Conservation (phyloP, 495 filamentous ascomycete species). For the Aeminium ludgeri region DNA sequence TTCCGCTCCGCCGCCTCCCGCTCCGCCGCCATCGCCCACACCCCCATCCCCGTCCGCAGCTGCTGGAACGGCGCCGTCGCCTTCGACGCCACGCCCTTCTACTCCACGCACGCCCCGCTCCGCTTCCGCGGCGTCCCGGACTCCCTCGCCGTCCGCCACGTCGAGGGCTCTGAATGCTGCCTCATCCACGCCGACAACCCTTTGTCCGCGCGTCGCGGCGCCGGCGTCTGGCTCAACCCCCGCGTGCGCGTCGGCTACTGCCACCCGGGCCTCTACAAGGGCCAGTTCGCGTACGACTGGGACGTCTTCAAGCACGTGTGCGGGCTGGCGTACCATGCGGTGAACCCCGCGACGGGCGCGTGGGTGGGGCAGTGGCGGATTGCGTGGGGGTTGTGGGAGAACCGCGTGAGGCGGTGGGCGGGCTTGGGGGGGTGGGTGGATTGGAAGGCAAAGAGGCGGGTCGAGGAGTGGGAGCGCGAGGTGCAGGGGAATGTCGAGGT, state of each 20-base stretch:
- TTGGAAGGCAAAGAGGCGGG: background rate
- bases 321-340: conserved; percentile 1
- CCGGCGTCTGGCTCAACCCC: conserved; percentile 18
- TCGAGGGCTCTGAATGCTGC: conserved; percentile 19
- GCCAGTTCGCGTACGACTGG: background rate
- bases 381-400: conserved; percentile 8
- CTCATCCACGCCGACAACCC: conserved; percentile 20
- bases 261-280: conserved; percentile 1
- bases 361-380: background rate
- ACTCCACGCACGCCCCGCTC: conserved; percentile 10
- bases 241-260: conserved; percentile 15
- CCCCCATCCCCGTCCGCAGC: conserved; percentile 49
- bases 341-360: background rate
- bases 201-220: background rate
- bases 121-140: conserved; percentile 15
- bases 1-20: conserved; percentile 47
- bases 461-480: background rate
- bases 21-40: conserved; percentile 34
- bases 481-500: background rate
- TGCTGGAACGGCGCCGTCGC: conserved; percentile 72
- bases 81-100: conserved; percentile 45
- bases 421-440: background rate
- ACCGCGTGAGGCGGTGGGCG: conserved; percentile 6
- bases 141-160: conserved; percentile 11
- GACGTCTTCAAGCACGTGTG: background rate